Percentiles rank a stretch among this genome's conserved stretches.
Conservation (phyloP, 495 filamentous ascomycete genomes). For the Chaetomidium leptoderma region DNA sequence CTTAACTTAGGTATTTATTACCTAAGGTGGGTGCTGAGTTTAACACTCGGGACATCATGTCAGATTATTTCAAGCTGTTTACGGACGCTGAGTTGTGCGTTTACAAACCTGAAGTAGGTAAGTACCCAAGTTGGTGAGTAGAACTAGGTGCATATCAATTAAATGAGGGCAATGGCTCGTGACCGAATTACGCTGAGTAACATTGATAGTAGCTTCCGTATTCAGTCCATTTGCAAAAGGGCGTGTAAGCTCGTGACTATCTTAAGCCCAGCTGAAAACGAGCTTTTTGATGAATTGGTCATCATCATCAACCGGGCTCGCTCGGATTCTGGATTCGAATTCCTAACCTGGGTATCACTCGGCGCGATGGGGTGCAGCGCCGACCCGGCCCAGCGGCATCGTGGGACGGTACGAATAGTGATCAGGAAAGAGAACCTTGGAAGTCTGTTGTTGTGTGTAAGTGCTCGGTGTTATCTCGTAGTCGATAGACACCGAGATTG, state of each 20-base stretch:
- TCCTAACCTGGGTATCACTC: background rate
- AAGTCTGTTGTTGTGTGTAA: too few species aligned
- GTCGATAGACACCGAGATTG: background rate
- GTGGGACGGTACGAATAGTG: background rate
- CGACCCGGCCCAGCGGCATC: background rate
- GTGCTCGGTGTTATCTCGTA: conserved; percentile 4
- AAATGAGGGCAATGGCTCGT: too few species aligned
- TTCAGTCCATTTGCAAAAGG: background rate
- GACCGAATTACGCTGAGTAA: background rate
- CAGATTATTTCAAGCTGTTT: background rate
- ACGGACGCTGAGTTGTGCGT: background rate
- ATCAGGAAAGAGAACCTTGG: too few species aligned
- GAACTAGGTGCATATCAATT: too few species aligned
- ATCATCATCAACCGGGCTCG: background rate
- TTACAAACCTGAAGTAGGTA: too few species aligned
- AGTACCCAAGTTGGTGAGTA: too few species aligned
- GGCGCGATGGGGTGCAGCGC: background rate
- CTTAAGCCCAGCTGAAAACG: background rate
- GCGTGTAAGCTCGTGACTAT: background rate
- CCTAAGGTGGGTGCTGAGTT: too few species aligned
- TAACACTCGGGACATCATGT: too few species aligned
- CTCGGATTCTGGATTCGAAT: background rate
- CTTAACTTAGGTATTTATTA: too few species aligned
- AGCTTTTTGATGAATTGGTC: background rate
- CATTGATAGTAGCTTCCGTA: too few species aligned